These are phyloP conservation scores for Scytalidium lignicola DNA, from an alignment of 2,329 filamentous ascomycete species.

Conservation along the genomic window DNA sequence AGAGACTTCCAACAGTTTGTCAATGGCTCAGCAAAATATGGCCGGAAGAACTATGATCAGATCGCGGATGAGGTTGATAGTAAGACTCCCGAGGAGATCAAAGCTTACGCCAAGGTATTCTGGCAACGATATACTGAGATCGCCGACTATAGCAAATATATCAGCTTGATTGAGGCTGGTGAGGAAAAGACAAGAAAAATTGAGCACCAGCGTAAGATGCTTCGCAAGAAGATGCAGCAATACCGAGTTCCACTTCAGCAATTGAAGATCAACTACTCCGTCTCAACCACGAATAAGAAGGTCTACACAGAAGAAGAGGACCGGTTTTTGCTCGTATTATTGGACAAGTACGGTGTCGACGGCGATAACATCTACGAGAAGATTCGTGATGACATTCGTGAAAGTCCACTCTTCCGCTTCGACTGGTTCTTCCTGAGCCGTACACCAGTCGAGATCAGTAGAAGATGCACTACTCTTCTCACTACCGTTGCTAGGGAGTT, in stretches of 20 bases:
- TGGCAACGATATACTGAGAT: conserved; percentile 95
- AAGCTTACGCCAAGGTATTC: conserved; percentile 88
- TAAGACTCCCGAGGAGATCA: conserved; percentile 81
- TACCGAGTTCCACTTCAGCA: conserved; percentile 97
- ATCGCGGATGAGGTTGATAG: conserved; percentile 89
- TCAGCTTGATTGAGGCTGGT: conserved; percentile 85
- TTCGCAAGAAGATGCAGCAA: conserved; percentile 91
- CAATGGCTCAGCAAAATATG: conserved; percentile 90
- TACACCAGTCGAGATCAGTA: conserved; percentile 86
- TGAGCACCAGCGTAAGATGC: conserved; percentile 86
- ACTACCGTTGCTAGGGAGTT: conserved; percentile 95
- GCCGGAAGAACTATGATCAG: conserved; percentile 75
- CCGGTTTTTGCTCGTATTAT: conserved; percentile 85
- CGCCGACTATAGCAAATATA: conserved; percentile 79
- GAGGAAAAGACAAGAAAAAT: conserved; percentile 86
- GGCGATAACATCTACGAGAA: conserved; percentile 85
- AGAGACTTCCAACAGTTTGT: conserved; percentile 98
- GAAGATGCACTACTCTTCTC: conserved; percentile 88
- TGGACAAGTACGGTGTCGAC: conserved; percentile 90
- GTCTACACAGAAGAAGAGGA: conserved; percentile 99
- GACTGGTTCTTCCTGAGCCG: conserved; percentile 99
- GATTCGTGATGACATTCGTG: conserved; percentile 95
- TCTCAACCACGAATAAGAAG: conserved; percentile 99
- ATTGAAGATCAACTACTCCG: conserved; percentile 97
- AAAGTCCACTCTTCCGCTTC: conserved; percentile 91